Percentiles rank a stretch among this genome's conserved stretches.
These are phyloP conservation scores for Saturnispora saitoi DNA, from an alignment of 805 yeast species.

Conservation along the genomic window DNA sequence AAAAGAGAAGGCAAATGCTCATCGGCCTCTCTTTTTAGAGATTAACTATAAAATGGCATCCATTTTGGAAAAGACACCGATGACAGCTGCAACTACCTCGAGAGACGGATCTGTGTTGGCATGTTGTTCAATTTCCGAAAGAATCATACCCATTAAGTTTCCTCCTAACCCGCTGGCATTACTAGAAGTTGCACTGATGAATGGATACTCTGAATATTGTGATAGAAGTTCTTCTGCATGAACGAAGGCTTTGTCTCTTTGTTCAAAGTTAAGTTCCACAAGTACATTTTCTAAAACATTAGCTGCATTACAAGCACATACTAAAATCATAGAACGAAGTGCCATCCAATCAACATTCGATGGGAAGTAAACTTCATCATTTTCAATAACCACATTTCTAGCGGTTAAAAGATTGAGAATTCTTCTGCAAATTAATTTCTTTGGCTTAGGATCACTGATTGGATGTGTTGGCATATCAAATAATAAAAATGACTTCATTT, in stretches of 20 bases:
- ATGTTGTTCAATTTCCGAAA: constrained; percentile 43
- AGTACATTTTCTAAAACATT: constrained; percentile 90
- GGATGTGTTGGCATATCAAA: constrained; percentile 99
- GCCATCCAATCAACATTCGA: constrained; percentile 55
- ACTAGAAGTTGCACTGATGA: constrained; percentile 44
- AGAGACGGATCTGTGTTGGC: constrained; percentile 53
- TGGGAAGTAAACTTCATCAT: constrained; percentile 59
- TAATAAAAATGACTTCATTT: constrained; percentile 84
- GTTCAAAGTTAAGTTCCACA: constrained; percentile 68
- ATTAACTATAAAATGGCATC: constrained; percentile 63
- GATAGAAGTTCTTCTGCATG: constrained; percentile 87
- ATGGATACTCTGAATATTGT: constrained; percentile 83
- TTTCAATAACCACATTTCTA: constrained; percentile 53
- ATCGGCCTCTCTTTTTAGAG: not conserved
- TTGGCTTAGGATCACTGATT: constrained; percentile 74
- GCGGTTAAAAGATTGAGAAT: constrained; percentile 61
- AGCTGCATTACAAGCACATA: constrained; percentile 90
- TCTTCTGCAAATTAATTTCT: constrained; percentile 71
- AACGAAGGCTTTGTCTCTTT: constrained; percentile 83
- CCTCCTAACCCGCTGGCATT: constrained; percentile 51
- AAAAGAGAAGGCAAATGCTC: constrained; percentile 7
- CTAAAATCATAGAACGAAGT: constrained; percentile 72
- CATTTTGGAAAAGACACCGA: constrained; percentile 84
- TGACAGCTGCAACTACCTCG: constrained; percentile 89
- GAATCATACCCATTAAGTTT: constrained; percentile 48